Evolutionary conservation across 2,329 filamentous ascomycete genomes (phyloP), one percentile per base, ranked within the genome.

Genomic region (Celoporthe dispersa): DNA sequence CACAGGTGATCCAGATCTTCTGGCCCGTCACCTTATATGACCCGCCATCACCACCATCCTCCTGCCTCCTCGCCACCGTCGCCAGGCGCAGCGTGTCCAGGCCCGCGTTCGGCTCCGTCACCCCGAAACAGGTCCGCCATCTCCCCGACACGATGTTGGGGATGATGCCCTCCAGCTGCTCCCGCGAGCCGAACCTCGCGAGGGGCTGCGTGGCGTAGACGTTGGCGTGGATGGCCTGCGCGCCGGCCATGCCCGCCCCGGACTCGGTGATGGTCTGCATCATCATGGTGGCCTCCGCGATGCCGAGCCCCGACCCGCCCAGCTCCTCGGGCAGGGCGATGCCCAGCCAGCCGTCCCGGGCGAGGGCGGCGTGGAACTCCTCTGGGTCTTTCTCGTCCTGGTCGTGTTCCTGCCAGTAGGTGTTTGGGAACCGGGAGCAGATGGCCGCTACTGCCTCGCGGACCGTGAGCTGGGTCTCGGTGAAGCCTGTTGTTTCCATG

Each of bases 1-100:
- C 93, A 67, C 89, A 94, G 0, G 92, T 93, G 68, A 96, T 97
- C 93, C 93, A 97, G 68, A 95, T 94, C 81, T 97, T 97, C 77
- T 95, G 92, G 0, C 93, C 93, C 0, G 88, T 88, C 14, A 97
- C 85, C 1, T 81, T 83, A 77, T 94, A 97, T n/a, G n/a, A 6
- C 12, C 5, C 4, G 83, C 2, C 4, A 83, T 85, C 19, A n/a
- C n/a, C n/a, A n/a, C 87, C 87, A 28, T 88, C 86, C 3, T 72
- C 68, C 51, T 78, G 75, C 73, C 85, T 87, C 39, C 79, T 85
- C 0, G 93, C 93, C 7, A 81, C 80, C 0, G 92, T 95, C 53
- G 84, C 85, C 3, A 97, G 82, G 57, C 90, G 87, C 14, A 94
- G 82, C 0, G 93, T 97, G 70, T 97, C 91, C 1, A 97, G 86